phyloP scores from a whole-genome alignment of 2,329 filamentous ascomycete genomes.

The Thielaviopsis punctulata region DNA sequence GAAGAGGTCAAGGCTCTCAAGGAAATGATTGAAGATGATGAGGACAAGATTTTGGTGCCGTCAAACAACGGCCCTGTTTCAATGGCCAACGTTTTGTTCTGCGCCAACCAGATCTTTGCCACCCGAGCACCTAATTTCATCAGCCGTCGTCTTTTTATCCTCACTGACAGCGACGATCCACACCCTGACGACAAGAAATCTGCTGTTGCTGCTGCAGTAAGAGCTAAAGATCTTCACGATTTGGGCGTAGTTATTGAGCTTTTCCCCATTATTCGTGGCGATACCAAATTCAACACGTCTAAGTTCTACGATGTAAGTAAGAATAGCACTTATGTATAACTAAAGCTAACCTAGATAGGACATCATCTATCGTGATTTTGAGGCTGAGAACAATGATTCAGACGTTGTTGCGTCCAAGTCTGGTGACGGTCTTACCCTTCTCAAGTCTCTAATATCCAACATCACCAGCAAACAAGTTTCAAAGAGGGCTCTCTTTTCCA shows the following conservation, averaged over 20 bases:
- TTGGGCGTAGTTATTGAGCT: slow-evolving; percentile 81
- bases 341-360: slow-evolving; percentile 34
- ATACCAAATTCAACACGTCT: slow-evolving; percentile 57
- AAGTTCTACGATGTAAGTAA: slow-evolving; percentile 75
- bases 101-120: slow-evolving; percentile 90
- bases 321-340: slow-evolving; percentile 12
- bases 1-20: slow-evolving; percentile 71
- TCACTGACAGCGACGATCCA: slow-evolving; percentile 86
- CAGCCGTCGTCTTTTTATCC: slow-evolving; percentile 81
- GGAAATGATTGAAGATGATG: slow-evolving; percentile 59
- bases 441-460: slow-evolving; percentile 67
- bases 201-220: slow-evolving; percentile 61
- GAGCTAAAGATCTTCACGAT: slow-evolving; percentile 90
- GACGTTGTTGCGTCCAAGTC: slow-evolving; percentile 47
- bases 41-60: slow-evolving; percentile 54
- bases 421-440: slow-evolving; percentile 58
- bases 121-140: slow-evolving; percentile 89
- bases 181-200: slow-evolving; percentile 55
- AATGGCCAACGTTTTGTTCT: slow-evolving; percentile 85
- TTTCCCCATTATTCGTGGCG: slow-evolving; percentile 65
- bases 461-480: slow-evolving; percentile 82
- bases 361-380: slow-evolving; percentile 70
- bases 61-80: slow-evolving; percentile 46
- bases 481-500: slow-evolving; percentile 72
- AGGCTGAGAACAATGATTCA: slow-evolving; percentile 42